Base-by-base conservation (phyloP, 2,329 filamentous ascomycete genomes). In the Penicillium oxalicum region DNA sequence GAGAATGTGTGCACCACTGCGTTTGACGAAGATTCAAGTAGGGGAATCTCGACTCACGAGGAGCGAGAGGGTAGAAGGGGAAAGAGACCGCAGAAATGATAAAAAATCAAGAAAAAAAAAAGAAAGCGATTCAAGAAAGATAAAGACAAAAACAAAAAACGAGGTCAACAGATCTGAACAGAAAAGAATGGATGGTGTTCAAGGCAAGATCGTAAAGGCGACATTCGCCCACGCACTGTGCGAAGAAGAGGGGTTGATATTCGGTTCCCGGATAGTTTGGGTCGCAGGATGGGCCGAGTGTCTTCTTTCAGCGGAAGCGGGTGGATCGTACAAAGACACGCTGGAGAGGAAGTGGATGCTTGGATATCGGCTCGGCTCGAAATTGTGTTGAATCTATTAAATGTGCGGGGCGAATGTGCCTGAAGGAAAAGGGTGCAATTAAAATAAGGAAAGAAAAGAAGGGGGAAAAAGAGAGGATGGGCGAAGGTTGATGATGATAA, bases 41-140 rank as follows among this genome's bases (percentile, higher is more conserved):
- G 18, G 2, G 18, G 18, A 18, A 18, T 18, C 18, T 18, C 18
- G 18, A 18, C 18, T 18, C 18, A 18, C 18, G 18, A 18, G 18
- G 18, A 18, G 18, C 54, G 40, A 34, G 29, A 42, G 28, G 40
- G 40, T 44, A 40, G 41, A 27, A 18, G 53, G 58, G 77, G 80
- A 74, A 76, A 68, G 74, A 77, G 60, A 66, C 67, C 65, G 71
- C 68, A 71, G 66, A 69, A 70, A 67, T 65, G 71, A 68, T 71
- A 66, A 68, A 70, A 72, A 68, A 71, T 18, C 28, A 41, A 34
- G 12, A 71, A 67, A 67, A 68, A 71, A 32, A 32, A 4, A 2
- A 32, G 4, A 32, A 32, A 32, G 2, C 7, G 8, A 32, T 11
- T 8, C 29, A 32, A 32, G 11, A 32, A 32, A 32, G 29, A 32